Evolutionary conservation across 768 basidiomycete species (phyloP), one percentile per base, ranked within the genome.

Genomic region (Lactarius trivialis): DNA sequence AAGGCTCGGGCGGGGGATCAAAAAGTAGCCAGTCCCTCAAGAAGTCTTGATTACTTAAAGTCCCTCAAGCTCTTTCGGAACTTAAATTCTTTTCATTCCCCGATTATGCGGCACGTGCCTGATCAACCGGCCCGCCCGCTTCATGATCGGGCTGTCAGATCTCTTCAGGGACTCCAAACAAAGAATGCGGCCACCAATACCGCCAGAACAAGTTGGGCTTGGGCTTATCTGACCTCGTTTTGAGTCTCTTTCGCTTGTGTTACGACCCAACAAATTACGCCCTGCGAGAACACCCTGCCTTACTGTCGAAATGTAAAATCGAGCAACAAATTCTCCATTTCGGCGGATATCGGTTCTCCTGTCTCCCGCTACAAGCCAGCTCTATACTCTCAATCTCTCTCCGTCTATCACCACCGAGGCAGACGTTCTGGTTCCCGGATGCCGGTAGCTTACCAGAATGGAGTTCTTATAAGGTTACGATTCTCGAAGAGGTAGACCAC

Each of bases 51-150:
- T 60, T 56, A 64, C 63, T 60, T 51, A 60, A 50, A 58, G 33
- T 34, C n/a, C 51, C 48, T n/a, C 53, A 43, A 39, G 37, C 21
- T 48, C n/a, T 17, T 39, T 55, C 58, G 63, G 63, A 55, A 15
- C 53, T 49, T 43, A 26, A 30, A 64, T 55, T 64, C 1, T 0
- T 28, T 63, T 64, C 54, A 56, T 50, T 63, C 63, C 17, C 63
- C 63, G 63, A 49, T 33, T 21, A 21, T 49, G 6, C 6, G 14
- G 5, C 63, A 60, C 58, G 57, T 60, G 62, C 48, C 55, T 30
- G 48, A 17, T 37, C 69, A 56, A 51, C 48, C 59, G 33, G 59
- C 60, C 69, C 56, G 61, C 51, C 24, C 66, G 67, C 56, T 48
- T 39, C 26, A 36, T 26, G 32, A 64, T 64, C 63, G 63, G 49